Evolutionary conservation across 116 monocot genomes (phyloP).

Genomic region (Cymodocea nodosa): DNA sequence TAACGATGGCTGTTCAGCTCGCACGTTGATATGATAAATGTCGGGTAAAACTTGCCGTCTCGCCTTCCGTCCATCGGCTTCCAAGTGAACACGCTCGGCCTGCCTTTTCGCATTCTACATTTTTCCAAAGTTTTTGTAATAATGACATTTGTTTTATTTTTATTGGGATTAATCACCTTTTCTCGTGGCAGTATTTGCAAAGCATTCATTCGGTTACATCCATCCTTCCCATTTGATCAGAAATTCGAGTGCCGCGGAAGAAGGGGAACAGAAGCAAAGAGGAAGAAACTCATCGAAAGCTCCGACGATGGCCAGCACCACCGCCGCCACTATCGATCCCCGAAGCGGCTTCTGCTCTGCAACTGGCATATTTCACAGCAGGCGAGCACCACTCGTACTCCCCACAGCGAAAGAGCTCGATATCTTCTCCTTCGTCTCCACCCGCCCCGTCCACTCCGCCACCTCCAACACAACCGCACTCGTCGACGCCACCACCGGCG

Average conservation of each 20-base stretch:
- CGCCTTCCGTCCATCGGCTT: too few relatives aligned
- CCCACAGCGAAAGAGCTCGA: slow-evolving; percentile 25
- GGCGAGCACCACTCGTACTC: slow-evolving; percentile 29
- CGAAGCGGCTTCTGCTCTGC: slow-evolving; percentile 37
- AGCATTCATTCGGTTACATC: too few relatives aligned
- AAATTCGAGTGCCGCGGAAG: too few relatives aligned
- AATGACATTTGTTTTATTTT: too few relatives aligned
- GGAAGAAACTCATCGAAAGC: not conserved
- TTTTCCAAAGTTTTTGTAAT: too few relatives aligned
- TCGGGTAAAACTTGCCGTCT: not conserved
- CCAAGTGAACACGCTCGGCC: too few relatives aligned
- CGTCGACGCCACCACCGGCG: slow-evolving; percentile 63
- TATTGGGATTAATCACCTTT: too few relatives aligned
- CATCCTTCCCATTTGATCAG: too few relatives aligned
- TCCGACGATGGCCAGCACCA: not conserved
- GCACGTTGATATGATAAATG: too few relatives aligned
- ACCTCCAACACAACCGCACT: slow-evolving; percentile 49
- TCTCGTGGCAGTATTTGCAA: too few relatives aligned
- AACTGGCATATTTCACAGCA: slow-evolving; percentile 41
- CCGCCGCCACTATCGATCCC: slow-evolving; percentile 11
- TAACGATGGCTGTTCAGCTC: too few relatives aligned
- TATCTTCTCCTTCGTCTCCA: slow-evolving; percentile 52
- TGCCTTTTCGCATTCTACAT: too few relatives aligned
- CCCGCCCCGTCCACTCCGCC: slow-evolving; percentile 11
- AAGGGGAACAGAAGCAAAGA: not conserved